These are phyloP conservation scores for Pseudozyma thailandica DNA, from an alignment of 1,284 basidiomycete species.

Conservation along the genomic window DNA sequence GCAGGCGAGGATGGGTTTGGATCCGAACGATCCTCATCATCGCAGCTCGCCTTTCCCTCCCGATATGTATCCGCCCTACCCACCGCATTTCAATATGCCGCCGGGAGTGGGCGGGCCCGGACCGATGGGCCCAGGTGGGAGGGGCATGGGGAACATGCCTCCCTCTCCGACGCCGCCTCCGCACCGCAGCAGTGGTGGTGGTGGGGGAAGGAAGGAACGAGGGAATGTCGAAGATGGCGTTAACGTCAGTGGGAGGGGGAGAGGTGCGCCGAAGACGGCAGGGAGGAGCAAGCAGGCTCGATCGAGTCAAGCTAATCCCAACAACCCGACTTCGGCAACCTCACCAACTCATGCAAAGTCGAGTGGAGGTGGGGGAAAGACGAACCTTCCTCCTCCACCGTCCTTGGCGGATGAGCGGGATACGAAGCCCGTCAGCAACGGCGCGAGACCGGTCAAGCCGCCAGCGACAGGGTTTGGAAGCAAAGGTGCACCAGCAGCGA, in stretches of 20 bases:
- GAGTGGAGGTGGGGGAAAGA: conserved; percentile 7
- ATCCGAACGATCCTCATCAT: conserved; percentile 38
- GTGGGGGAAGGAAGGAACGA: conserved; percentile 33
- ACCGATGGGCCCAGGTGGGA: conserved; percentile 7
- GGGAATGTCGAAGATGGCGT: conserved; percentile 19
- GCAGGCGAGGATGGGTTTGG: conserved; percentile 34
- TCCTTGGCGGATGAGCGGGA: conserved; percentile 29
- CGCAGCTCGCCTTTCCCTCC: conserved; percentile 42
- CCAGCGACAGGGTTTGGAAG: background rate
- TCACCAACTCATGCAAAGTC: conserved; percentile 12
- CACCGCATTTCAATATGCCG: conserved; percentile 31
- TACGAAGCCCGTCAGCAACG: conserved; percentile 19
- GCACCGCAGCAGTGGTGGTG: conserved; percentile 24
- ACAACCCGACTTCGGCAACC: background rate
- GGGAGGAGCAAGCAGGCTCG: conserved; percentile 33
- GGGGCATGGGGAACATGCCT: conserved; percentile 18
- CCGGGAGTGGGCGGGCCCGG: conserved; percentile 23
- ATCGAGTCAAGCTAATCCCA: conserved; percentile 11
- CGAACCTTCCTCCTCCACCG: conserved; percentile 37
- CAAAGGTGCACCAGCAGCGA: conserved; percentile 15
- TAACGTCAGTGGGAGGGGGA: conserved; percentile 19
- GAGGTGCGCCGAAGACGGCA: conserved; percentile 20
- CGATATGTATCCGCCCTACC: conserved; percentile 42
- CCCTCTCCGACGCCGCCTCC: conserved; percentile 41
- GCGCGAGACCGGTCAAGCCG: conserved; percentile 6